A percentile compares a stretch with the other conserved stretches of the same genome.
Evolutionary conservation across 73 alveolate species (phyloP).

Genomic region (Symbiodinium natans): DNA sequence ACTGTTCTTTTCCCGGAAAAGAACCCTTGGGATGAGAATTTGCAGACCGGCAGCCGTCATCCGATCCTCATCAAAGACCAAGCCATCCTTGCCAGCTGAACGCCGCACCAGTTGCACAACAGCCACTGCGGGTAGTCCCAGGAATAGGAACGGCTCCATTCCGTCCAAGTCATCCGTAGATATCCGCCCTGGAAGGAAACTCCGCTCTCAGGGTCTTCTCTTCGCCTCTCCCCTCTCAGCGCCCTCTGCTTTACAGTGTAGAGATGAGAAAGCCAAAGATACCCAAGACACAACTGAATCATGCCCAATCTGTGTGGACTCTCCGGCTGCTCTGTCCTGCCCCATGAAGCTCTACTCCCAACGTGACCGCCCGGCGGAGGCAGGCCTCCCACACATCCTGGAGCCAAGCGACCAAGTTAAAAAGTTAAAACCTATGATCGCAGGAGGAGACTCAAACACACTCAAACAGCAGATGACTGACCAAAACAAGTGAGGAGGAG

Average conservation of each 20-base stretch:
- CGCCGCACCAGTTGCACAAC: conserved; percentile 72
- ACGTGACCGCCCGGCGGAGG: conserved; percentile 16
- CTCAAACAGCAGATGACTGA: no score
- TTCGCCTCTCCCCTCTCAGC: no score
- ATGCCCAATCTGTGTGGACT: not conserved
- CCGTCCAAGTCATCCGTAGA: conserved; percentile 19
- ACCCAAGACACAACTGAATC: not conserved
- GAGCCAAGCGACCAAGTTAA: no score
- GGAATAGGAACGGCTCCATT: conserved; percentile 66
- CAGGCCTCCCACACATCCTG: conserved; percentile 80
- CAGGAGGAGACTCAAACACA: no score
- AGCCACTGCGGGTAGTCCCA: conserved; percentile 71
- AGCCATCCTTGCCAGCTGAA: not conserved
- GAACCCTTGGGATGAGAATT: no score
- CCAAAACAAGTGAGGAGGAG: no score
- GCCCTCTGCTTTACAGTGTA: no score
- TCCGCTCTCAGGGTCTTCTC: not conserved
- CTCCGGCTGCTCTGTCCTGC: not conserved
- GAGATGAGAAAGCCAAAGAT: no score
- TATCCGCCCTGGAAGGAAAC: conserved; percentile 16
- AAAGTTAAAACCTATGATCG: no score
- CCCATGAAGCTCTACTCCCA: conserved; percentile 50
- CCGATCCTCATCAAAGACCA: conserved; percentile 39
- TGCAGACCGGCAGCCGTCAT: not conserved
- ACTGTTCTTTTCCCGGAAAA: no score